Evolutionary conservation across 2,329 filamentous ascomycete genomes (phyloP).

Genomic region (Mollisia scopiformis): DNA sequence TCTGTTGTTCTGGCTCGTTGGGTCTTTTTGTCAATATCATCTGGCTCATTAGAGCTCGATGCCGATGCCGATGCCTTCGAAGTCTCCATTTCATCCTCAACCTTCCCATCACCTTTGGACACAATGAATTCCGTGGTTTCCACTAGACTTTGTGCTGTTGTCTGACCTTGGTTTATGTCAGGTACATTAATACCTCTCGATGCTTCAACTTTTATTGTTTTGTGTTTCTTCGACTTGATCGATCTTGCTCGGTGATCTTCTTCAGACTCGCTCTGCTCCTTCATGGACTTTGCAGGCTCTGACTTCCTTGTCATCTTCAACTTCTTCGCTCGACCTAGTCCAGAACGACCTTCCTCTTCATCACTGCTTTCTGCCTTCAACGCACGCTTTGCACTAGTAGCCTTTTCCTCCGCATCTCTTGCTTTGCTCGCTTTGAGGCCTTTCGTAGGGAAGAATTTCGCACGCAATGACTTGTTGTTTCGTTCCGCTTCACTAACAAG

Average conservation of each 20-base stretch:
- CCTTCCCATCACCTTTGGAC: neutral
- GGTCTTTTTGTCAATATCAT: slow-evolving; percentile 5
- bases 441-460: slow-evolving; percentile 35
- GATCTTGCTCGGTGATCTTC: neutral
- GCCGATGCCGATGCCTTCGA: neutral
- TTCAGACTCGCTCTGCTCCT: neutral
- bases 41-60: neutral
- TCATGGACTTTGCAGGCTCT: neutral
- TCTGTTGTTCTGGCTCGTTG: neutral
- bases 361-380: slow-evolving; percentile 37
- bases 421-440: slow-evolving; percentile 36
- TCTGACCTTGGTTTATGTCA: neutral
- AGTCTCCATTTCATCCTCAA: neutral
- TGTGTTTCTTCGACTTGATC: neutral
- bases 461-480: slow-evolving; percentile 37
- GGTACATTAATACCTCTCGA: neutral
- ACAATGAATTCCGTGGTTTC: neutral
- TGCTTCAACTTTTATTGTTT: neutral
- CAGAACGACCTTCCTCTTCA: slow-evolving; percentile 39
- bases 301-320: slow-evolving; percentile 19
- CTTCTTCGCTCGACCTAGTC: slow-evolving; percentile 39
- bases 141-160: neutral
- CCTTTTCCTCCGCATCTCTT: slow-evolving; percentile 38
- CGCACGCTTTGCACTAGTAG: slow-evolving; percentile 34
- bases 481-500: slow-evolving; percentile 32